Conservation (phyloP, 495 filamentous ascomycete genomes). For the Terfezia boudieri region DNA sequence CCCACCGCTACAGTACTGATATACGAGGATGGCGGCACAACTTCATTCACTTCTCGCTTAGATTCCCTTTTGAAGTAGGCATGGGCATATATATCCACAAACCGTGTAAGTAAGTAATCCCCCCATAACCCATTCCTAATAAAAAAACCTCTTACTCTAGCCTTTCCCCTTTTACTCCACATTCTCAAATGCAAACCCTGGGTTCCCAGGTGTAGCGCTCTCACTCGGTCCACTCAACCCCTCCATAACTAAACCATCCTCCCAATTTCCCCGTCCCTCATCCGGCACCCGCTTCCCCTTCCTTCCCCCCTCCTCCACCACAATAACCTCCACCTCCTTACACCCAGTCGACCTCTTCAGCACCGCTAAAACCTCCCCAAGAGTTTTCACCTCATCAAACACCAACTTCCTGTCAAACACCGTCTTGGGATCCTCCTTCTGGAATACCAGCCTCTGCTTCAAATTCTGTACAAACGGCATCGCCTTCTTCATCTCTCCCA, state of each 20-base stretch:
- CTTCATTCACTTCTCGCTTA: too few species aligned
- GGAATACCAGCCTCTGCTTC: slow-evolving; percentile 50
- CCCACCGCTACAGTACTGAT: too few species aligned
- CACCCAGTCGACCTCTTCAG: slow-evolving; percentile 43
- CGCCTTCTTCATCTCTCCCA: slow-evolving; percentile 83
- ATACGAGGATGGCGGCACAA: too few species aligned
- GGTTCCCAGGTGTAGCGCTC: slow-evolving; percentile 52
- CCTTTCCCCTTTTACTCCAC: slow-evolving; percentile 20
- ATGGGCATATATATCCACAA: too few species aligned
- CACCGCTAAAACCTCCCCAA: slow-evolving; percentile 35
- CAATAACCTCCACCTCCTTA: slow-evolving; percentile 38
- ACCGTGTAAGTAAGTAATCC: too few species aligned
- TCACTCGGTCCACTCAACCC: slow-evolving; percentile 18
- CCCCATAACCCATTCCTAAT: too few species aligned
- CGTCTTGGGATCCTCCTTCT: slow-evolving; percentile 30
- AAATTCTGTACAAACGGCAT: slow-evolving; percentile 89
- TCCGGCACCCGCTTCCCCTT: slow-evolving; percentile 31
- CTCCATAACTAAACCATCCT: background rate
- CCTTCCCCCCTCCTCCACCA: slow-evolving; percentile 48
- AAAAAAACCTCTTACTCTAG: too few species aligned
- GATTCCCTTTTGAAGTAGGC: too few species aligned
- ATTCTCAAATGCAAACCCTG: slow-evolving; percentile 60
- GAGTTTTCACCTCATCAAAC: slow-evolving; percentile 61
- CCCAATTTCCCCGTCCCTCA: slow-evolving; percentile 2
- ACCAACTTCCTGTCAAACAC: slow-evolving; percentile 64